Evolutionary conservation across 108 stramenopile species (phyloP), one percentile per base, ranked within the genome.

Genomic region (Schizochytrium sp.): DNA sequence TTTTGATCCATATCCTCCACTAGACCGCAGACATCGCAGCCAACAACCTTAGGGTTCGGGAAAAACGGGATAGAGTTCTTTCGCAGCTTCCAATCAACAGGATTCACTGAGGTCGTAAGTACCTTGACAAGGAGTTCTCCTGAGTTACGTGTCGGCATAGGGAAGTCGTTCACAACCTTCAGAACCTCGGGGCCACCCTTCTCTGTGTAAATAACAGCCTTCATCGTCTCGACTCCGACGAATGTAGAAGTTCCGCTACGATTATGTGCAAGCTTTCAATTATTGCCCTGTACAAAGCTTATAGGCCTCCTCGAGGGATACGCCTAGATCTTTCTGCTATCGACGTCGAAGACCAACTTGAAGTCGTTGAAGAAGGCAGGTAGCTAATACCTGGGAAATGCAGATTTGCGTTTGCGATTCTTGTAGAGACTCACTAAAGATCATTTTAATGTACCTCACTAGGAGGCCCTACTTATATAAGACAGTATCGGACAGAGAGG

Each of bases 11-110:
- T 38, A 38, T 69, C 73, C 15, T 50, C 50, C 5, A 89, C 89
- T n/a, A 56, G 41, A 17, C 89, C 89, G 44, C 46, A 73, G 10
- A 89, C 60, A 55, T 89, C 89, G 49, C 60, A 89, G 44, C 89
- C 89, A 53, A 55, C 46, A 0, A 87, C 76, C 46, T 83, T 41
- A 38, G 89, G 89, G 73, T 58, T 61, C 57, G 60, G 56, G 89
- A 87, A 89, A 7, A 28, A 60, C 17, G 61, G 73, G 83, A 89
- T 55, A 19, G 13, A 47, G 0, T 55, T 41, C 72, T 47, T 40
- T 13, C 72, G 72, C 46, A 55, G 72, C 72, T 89, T 89, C 46
- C 44, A 89, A 28, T 89, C 89, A 17, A 57, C 89, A 3, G 89
- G 89, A 28, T 89, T 89, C 56, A 89, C 28, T 41, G 72, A 41